These are phyloP conservation scores for Venturia oleaginea DNA, from an alignment of 2,329 filamentous ascomycete species.

Conservation along the genomic window DNA sequence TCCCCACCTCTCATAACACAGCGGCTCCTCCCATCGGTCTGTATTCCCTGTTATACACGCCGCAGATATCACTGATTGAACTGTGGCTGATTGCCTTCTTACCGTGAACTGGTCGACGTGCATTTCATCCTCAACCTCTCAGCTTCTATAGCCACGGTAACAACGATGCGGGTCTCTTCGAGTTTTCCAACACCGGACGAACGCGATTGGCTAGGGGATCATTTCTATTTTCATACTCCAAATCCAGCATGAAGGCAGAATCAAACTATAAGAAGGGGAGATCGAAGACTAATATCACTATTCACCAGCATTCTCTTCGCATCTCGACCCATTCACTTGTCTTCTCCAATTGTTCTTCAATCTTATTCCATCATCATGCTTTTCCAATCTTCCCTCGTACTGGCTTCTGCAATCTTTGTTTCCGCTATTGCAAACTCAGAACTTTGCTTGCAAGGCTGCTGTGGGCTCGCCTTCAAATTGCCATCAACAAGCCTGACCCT, in stretches of 20 bases:
- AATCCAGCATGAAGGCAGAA: not conserved
- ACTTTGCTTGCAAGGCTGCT: not conserved
- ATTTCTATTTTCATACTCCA: not conserved
- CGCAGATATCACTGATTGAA: not conserved
- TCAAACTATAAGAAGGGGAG: not conserved
- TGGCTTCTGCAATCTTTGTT: not conserved
- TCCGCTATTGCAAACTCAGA: not conserved
- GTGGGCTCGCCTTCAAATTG: not conserved
- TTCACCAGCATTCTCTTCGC: not conserved
- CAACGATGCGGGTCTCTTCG: not conserved
- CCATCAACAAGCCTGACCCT: not conserved
- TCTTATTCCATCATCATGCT: not conserved
- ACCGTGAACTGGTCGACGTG: not conserved
- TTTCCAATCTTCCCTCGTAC: not conserved
- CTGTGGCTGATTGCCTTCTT: too few relatives aligned
- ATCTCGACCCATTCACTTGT: not conserved
- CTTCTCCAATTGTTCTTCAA: not conserved
- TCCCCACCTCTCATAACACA: not conserved
- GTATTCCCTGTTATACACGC: not conserved
- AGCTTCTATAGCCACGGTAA: not conserved
- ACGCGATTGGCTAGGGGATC: not conserved
- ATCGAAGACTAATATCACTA: not conserved
- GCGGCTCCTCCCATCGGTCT: not conserved
- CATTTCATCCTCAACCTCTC: not conserved
- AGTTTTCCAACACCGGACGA: not conserved